These are phyloP conservation scores for Penicillium dipodomyicola DNA, from an alignment of 495 filamentous ascomycete genomes.

Conservation along the genomic window DNA sequence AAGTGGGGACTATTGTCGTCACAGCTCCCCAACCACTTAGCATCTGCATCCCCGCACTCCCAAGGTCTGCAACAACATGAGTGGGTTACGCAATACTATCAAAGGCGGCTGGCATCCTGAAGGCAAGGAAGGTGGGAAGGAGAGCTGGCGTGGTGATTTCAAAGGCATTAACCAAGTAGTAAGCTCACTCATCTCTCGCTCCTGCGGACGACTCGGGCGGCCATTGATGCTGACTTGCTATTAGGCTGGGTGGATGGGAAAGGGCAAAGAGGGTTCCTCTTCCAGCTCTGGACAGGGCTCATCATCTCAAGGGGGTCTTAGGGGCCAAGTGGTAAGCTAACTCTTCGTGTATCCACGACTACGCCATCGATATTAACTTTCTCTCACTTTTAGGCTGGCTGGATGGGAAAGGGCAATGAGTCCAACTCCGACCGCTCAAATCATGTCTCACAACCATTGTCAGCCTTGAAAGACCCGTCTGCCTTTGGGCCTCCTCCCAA, in stretches of 20 bases:
- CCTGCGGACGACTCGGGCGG: background rate
- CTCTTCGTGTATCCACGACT: background rate
- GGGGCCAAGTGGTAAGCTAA: conserved; percentile 48
- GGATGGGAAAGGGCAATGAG: conserved; percentile 53
- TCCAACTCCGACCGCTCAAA: conserved; percentile 35
- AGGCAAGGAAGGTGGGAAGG: conserved; percentile 52
- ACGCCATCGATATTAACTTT: conserved; percentile 12
- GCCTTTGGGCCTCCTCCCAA: conserved; percentile 87
- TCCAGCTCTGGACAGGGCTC: background rate
- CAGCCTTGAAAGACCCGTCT: conserved; percentile 74
- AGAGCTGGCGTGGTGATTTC: conserved; percentile 58
- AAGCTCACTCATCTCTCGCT: conserved; percentile 18
- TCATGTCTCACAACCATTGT: conserved; percentile 67
- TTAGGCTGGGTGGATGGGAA: conserved; percentile 45
- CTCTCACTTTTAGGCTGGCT: conserved; percentile 22
- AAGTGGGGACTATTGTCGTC: conserved; percentile 11
- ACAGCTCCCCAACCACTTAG: background rate
- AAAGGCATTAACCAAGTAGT: conserved; percentile 61
- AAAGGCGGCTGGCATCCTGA: conserved; percentile 62
- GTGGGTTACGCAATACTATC: conserved; percentile 47
- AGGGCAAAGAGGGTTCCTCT: conserved; percentile 40
- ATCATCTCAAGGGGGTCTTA: background rate
- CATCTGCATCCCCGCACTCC: conserved; percentile 6
- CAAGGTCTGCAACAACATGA: conserved; percentile 36
- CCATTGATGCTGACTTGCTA: conserved; percentile 14